These are phyloP conservation scores for Medicago arabica DNA, from an alignment of 306 rosid species.

Conservation along the genomic window DNA sequence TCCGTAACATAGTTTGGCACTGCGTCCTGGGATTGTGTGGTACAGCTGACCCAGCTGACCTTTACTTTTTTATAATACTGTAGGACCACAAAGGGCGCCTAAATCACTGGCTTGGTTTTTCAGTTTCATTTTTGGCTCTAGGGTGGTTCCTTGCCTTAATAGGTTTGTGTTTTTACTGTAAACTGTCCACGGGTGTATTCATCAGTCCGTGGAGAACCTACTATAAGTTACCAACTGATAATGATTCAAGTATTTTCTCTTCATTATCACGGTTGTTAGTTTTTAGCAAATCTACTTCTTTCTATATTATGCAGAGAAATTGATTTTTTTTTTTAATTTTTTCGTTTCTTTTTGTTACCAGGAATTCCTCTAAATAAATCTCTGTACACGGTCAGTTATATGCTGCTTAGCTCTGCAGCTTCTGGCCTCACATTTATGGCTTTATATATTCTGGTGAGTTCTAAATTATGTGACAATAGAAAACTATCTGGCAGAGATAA, in stretches of 20 bases:
- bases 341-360: conserved; percentile 48
- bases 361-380: conserved; percentile 87
- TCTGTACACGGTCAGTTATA: conserved; percentile 82
- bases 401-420: conserved; percentile 75
- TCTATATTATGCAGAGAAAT: conserved; percentile 18
- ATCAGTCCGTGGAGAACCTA: neutral
- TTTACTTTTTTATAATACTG: conserved; percentile 23
- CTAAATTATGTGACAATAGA: conserved; percentile 15
- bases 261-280: conserved; percentile 15
- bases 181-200: neutral
- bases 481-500: conserved; percentile 5
- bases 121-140: conserved; percentile 57
- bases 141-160: conserved; percentile 59
- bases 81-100: conserved; percentile 86
- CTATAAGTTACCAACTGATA: conserved; percentile 10
- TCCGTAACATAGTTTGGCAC: neutral
- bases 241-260: conserved; percentile 21
- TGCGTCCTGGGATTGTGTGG: conserved; percentile 13
- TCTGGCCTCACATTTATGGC: conserved; percentile 79
- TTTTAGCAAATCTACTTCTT: conserved; percentile 24
- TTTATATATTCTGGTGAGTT: conserved; percentile 80
- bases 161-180: conserved; percentile 49
- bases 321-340: neutral
- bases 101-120: conserved; percentile 59
- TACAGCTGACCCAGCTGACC: conserved; percentile 32